Conservation (phyloP, 1,284 basidiomycete genomes). For the Anthracocystis panici-leucophaei region DNA sequence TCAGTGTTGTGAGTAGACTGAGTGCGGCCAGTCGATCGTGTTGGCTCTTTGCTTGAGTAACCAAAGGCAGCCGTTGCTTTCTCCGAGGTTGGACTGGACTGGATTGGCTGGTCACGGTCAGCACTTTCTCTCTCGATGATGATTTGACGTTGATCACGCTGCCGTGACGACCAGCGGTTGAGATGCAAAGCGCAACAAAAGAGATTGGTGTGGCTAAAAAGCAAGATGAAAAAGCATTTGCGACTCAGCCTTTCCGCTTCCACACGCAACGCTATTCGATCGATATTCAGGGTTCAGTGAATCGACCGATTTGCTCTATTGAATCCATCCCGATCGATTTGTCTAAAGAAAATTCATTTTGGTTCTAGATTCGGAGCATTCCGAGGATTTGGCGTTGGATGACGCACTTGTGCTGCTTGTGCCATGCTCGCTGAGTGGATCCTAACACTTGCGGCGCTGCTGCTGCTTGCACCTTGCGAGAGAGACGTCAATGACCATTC, state of each 20-base stretch:
- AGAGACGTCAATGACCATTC: neutral
- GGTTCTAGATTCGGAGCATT: slow-evolving; percentile 20
- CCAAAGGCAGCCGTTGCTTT: too few relatives aligned
- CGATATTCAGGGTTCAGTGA: neutral
- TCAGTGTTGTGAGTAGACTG: too few relatives aligned
- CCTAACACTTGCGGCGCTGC: slow-evolving; percentile 3
- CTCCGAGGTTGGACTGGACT: neutral
- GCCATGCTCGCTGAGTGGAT: neutral
- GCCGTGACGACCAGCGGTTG: slow-evolving; percentile 5
- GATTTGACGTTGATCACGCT: neutral
- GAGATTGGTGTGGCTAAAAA: neutral
- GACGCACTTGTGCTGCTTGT: slow-evolving; percentile 31
- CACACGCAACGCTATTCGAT: neutral
- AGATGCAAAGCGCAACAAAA: neutral
- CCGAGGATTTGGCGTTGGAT: slow-evolving; percentile 24
- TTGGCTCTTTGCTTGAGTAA: too few relatives aligned
- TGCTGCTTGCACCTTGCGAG: slow-evolving; percentile 2
- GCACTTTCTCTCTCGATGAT: neutral
- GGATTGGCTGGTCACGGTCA: slow-evolving; percentile 13
- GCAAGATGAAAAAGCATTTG: neutral
- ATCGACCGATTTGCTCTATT: neutral
- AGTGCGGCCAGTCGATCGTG: too few relatives aligned
- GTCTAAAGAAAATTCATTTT: neutral
- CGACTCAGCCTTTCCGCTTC: neutral
- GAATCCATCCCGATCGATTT: neutral